Conservation (phyloP, 1,284 basidiomycete species). For the Mycosarcoma mackinlayi region DNA sequence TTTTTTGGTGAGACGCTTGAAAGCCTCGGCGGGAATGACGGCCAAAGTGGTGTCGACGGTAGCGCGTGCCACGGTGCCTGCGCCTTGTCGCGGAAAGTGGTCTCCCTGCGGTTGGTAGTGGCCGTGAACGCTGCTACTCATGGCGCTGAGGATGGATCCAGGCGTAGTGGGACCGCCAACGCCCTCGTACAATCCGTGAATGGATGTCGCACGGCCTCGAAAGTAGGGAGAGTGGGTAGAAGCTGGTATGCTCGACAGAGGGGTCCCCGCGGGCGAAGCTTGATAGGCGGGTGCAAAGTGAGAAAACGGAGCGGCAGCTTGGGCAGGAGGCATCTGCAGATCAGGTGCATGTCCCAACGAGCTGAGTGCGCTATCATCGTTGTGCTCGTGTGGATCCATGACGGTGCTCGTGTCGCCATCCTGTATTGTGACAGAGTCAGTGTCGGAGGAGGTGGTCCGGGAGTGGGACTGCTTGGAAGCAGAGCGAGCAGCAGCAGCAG, state of each 20-base stretch:
- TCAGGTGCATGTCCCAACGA: conserved; percentile 42
- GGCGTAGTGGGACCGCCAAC: conserved; percentile 46
- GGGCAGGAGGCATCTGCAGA: conserved; percentile 57
- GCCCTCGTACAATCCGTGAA: conserved; percentile 31
- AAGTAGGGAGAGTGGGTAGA: conserved; percentile 34
- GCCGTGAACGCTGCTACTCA: conserved; percentile 42
- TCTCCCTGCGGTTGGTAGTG: conserved; percentile 16
- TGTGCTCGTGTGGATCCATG: conserved; percentile 25
- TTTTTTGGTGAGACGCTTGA: conserved; percentile 87
- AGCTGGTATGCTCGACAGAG: conserved; percentile 13
- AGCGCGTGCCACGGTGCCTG: conserved; percentile 79
- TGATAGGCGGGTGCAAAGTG: conserved; percentile 40
- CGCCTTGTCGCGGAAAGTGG: conserved; percentile 35
- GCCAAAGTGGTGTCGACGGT: conserved; percentile 93
- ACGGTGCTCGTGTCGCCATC: conserved; percentile 49
- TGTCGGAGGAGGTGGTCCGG: conserved; percentile 32
- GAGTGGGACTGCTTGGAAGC: conserved; percentile 12
- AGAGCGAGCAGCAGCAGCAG: conserved; percentile 5
- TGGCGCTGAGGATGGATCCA: conserved; percentile 53
- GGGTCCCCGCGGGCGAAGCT: conserved; percentile 24
- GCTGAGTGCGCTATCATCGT: conserved; percentile 17
- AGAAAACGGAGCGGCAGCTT: conserved; percentile 54
- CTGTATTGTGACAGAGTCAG: conserved; percentile 35
- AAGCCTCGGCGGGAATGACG: conserved; percentile 98
- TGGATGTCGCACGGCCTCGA: conserved; percentile 24